A percentile compares a stretch with the other conserved stretches of the same genome.
phyloP scores from a whole-genome alignment of 768 basidiomycete species.

The Leccinum rimulosum region DNA sequence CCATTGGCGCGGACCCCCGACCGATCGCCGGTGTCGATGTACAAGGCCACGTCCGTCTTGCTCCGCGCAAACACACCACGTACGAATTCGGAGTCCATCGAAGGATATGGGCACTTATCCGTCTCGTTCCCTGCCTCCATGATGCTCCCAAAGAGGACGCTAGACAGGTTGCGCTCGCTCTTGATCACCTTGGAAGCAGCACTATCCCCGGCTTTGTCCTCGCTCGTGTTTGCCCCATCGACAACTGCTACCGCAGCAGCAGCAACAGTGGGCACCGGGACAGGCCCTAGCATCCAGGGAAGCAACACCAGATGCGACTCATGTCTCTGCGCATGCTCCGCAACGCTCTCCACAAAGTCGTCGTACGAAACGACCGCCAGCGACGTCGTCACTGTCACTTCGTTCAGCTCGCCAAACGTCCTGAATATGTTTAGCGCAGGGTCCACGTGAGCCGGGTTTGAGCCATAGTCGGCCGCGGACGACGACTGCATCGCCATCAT shows the following conservation, averaged over 20 bases:
- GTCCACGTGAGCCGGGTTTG: conserved; percentile 62
- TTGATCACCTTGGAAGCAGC: conserved; percentile 11
- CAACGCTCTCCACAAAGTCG: conserved; percentile 68
- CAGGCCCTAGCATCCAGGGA: conserved; percentile 61
- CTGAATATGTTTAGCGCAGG: conserved; percentile 73
- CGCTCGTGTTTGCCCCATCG: not conserved
- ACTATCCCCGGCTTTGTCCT: not conserved
- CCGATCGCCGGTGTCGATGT: conserved; percentile 62
- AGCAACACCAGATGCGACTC: conserved; percentile 75
- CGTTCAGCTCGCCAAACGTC: conserved; percentile 73
- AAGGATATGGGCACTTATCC: conserved; percentile 40
- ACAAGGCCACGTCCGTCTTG: conserved; percentile 75
- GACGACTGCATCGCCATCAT: conserved; percentile 50
- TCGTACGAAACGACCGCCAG: conserved; percentile 77
- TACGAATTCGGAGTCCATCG: conserved; percentile 75
- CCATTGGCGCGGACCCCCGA: conserved; percentile 21
- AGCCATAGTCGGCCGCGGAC: conserved; percentile 51
- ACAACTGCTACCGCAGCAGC: conserved; percentile 26
- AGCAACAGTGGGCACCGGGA: not conserved
- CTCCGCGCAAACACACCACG: conserved; percentile 75
- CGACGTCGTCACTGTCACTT: conserved; percentile 59
- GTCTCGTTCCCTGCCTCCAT: conserved; percentile 8
- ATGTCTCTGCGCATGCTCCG: conserved; percentile 58
- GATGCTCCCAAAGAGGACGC: conserved; percentile 49
- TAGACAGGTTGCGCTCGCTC: conserved; percentile 61